A percentile compares a stretch with the other conserved stretches of the same genome.
Evolutionary conservation across 345 rosid species (phyloP).

Genomic region (Diplotaxis tenuifolia): DNA sequence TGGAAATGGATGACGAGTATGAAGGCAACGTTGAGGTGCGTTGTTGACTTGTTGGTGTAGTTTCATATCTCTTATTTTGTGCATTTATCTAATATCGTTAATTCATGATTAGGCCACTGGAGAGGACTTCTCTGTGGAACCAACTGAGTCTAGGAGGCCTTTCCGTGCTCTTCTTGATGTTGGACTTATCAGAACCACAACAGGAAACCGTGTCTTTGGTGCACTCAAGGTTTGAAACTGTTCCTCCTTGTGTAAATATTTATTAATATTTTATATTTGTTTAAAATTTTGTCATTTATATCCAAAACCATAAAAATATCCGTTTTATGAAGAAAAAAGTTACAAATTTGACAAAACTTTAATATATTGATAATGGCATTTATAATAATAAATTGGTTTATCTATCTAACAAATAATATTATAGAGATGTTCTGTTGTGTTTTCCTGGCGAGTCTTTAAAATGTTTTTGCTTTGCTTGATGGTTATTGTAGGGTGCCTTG

Average conservation of each 20-base stretch:
- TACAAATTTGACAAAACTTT: too few species aligned
- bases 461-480: background rate
- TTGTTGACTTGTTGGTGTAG: background rate
- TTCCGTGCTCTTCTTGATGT: constrained; percentile 26
- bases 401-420: too few species aligned
- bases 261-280: too few species aligned
- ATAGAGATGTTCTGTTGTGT: too few species aligned
- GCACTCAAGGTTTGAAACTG: constrained; percentile 4
- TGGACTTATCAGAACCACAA: constrained; percentile 19
- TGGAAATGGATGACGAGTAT: constrained; percentile 6
- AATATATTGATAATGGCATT: too few species aligned
- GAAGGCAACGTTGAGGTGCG: constrained; percentile 17
- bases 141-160: constrained; percentile 10
- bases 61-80: background rate
- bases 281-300: too few species aligned
- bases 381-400: too few species aligned
- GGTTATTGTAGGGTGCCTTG: constrained; percentile 55
- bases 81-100: too few species aligned
- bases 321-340: too few species aligned
- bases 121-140: constrained; percentile 17
- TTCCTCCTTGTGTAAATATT: too few species aligned
- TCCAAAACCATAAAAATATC: too few species aligned
- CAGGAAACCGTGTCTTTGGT: constrained; percentile 25
- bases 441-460: too few species aligned
- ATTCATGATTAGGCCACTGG: constrained; percentile 4